A percentile compares a stretch with the other conserved stretches of the same genome.
Evolutionary conservation across 2,329 filamentous ascomycete species (phyloP).

Genomic region (Karstenula rhodostoma): DNA sequence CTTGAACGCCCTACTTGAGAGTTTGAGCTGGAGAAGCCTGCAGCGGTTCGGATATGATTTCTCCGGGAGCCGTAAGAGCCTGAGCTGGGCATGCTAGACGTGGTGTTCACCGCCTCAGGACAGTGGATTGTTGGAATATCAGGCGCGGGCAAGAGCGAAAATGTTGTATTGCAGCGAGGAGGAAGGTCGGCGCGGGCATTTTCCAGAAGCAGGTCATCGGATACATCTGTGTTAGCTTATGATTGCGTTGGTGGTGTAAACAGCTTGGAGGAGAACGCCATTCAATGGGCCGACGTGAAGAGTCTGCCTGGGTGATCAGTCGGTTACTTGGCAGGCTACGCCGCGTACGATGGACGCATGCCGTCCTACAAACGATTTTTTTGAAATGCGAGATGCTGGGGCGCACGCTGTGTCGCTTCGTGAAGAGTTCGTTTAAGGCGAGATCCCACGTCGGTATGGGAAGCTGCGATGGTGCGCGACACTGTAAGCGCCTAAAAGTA

Average conservation of each 20-base stretch:
- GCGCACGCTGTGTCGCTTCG: neutral
- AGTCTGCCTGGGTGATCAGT: neutral
- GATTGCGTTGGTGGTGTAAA: neutral
- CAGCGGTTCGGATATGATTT: neutral
- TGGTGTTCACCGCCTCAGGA: neutral
- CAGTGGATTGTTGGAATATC: too few relatives aligned
- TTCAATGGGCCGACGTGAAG: neutral
- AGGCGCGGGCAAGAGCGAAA: too few relatives aligned
- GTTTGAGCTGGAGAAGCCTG: neutral
- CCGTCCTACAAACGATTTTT: neutral
- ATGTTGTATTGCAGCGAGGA: neutral
- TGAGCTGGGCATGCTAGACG: conserved; percentile 4
- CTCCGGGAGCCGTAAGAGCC: neutral
- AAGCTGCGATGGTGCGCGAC: neutral
- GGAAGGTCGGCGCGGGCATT: neutral
- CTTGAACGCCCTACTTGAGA: neutral
- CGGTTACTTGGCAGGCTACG: neutral
- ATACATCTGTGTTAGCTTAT: neutral
- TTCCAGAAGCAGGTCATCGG: neutral
- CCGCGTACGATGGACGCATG: neutral
- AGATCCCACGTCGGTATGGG: neutral
- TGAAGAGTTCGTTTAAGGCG: neutral
- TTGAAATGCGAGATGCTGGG: neutral
- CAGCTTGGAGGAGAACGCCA: neutral
- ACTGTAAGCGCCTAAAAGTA: neutral